Percentiles rank a stretch among this genome's conserved stretches.
Conservation (phyloP, 768 basidiomycete genomes). For the Suillus weaverae region DNA sequence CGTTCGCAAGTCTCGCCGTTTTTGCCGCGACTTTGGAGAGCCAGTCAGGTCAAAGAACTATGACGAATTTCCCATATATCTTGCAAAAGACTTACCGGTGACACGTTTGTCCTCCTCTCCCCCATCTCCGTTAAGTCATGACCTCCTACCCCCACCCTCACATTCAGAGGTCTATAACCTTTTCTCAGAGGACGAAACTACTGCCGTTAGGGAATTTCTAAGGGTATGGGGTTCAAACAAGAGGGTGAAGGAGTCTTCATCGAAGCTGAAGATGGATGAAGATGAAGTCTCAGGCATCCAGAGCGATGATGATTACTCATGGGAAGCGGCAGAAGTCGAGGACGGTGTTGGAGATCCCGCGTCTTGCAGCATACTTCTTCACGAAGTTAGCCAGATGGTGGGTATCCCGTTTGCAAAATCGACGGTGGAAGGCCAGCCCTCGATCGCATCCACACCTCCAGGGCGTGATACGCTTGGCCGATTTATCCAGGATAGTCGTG, state of each 20-base stretch:
- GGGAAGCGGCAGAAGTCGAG: conserved; percentile 14
- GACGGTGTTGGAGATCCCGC: conserved; percentile 15
- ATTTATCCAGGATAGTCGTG: background rate
- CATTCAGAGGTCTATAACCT: background rate
- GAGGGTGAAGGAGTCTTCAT: conserved; percentile 12
- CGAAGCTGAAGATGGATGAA: conserved; percentile 8
- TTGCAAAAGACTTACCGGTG: background rate
- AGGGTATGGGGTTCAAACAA: conserved; percentile 16
- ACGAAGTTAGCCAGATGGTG: conserved; percentile 33
- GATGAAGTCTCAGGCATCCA: background rate
- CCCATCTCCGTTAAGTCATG: background rate
- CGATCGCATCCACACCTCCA: conserved; percentile 1
- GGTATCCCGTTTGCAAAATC: conserved; percentile 18
- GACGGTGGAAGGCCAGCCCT: background rate
- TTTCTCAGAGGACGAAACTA: conserved; percentile 16
- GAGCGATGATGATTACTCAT: conserved; percentile 15
- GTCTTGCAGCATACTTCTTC: conserved; percentile 29
- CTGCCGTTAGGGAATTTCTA: conserved; percentile 17
- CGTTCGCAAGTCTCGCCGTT: conserved; percentile 12
- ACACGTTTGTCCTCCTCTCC: background rate
- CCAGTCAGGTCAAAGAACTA: background rate
- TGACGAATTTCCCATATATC: background rate
- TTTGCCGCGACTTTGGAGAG: conserved; percentile 11
- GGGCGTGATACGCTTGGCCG: background rate
- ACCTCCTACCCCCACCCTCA: conserved; percentile 9